phyloP scores from a whole-genome alignment of 257 asterid genomes.

The Lycium barbarum region DNA sequence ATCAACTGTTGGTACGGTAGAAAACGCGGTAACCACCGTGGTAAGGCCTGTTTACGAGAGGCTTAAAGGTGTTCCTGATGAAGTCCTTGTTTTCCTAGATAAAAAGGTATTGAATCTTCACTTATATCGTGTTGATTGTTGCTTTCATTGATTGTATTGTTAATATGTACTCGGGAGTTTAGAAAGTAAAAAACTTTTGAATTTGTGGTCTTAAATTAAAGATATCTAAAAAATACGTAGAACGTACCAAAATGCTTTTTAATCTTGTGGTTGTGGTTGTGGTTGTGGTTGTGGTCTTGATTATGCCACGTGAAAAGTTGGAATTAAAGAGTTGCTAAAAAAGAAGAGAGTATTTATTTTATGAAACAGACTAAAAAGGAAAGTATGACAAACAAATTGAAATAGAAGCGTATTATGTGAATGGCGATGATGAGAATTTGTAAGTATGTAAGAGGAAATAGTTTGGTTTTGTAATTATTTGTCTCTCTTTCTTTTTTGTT shows the following conservation, averaged over 20 bases:
- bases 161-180: not conserved
- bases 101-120: slow-evolving; percentile 51
- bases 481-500: not conserved
- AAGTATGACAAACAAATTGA: too few species aligned
- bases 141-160: not conserved
- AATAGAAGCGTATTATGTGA: not conserved
- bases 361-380: too few species aligned
- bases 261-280: too few species aligned
- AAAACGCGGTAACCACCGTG: slow-evolving; percentile 62
- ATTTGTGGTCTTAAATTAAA: too few species aligned
- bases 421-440: not conserved
- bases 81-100: slow-evolving; percentile 67
- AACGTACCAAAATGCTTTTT: too few species aligned
- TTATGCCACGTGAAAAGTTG: too few species aligned
- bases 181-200: too few species aligned
- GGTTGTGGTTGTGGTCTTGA: too few species aligned
- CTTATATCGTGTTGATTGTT: not conserved
- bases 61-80: slow-evolving; percentile 58
- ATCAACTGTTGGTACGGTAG: slow-evolving; percentile 61
- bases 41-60: slow-evolving; percentile 63
- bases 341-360: too few species aligned
- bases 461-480: not conserved
- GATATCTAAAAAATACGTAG: not conserved
- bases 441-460: not conserved
- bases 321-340: too few species aligned